phyloP scores from a whole-genome alignment of 140 eudicot species.

The Ambrosia hybrid region DNA sequence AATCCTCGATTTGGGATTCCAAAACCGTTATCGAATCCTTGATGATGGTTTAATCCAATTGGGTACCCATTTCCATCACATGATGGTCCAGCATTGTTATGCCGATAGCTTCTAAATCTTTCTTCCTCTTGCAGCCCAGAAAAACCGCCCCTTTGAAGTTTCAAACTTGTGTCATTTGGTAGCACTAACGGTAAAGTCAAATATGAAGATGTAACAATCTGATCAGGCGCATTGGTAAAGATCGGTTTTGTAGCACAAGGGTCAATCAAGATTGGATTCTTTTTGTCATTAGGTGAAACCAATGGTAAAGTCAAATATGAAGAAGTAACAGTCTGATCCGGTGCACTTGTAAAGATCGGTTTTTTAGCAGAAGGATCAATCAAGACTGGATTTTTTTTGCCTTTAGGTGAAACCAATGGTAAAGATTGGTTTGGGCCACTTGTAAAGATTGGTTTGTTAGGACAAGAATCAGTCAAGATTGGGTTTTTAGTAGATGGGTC shows the following conservation, averaged over 20 bases:
- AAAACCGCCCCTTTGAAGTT: constrained; percentile 37
- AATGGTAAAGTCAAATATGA: constrained; percentile 46
- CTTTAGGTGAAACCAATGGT: constrained; percentile 38
- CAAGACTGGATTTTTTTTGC: not conserved
- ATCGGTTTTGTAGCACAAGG: constrained; percentile 23
- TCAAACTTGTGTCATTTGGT: constrained; percentile 33
- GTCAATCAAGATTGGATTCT: constrained; percentile 19
- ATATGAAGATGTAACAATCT: constrained; percentile 33
- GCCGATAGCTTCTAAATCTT: constrained; percentile 35
- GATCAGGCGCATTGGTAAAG: constrained; percentile 36
- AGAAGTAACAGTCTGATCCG: constrained; percentile 36
- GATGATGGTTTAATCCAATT: constrained; percentile 36
- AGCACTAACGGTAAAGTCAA: constrained; percentile 43
- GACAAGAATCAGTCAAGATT: constrained; percentile 26
- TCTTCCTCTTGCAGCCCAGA: constrained; percentile 32
- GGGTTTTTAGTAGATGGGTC: constrained; percentile 32
- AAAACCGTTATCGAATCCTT: constrained; percentile 31
- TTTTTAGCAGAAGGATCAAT: constrained; percentile 17
- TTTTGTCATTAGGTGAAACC: constrained; percentile 29
- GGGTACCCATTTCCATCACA: constrained; percentile 39
- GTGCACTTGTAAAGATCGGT: constrained; percentile 21
- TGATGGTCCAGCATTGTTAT: constrained; percentile 32
- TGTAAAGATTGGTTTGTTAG: constrained; percentile 23
- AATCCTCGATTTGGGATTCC: constrained; percentile 29
- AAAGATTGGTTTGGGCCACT: constrained; percentile 35